Evolutionary conservation across 805 yeast species (phyloP).

Genomic region (Myxozyma monticola): DNA sequence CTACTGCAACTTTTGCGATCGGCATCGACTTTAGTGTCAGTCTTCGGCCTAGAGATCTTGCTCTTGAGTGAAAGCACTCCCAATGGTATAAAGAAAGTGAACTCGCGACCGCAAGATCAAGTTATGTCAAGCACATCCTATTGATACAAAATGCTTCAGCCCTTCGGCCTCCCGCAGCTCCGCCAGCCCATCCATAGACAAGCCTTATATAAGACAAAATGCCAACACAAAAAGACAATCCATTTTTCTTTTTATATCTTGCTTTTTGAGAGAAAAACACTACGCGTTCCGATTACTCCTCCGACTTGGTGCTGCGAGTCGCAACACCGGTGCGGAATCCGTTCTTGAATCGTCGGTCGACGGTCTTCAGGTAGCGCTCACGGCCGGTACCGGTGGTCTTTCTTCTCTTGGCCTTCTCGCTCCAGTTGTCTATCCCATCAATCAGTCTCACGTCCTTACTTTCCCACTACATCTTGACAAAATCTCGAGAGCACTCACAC

Average conservation of each 20-base stretch:
- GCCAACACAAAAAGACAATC: too few species aligned
- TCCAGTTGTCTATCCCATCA: constrained; percentile 76
- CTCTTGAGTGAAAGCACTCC: too few species aligned
- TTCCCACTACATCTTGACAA: neutral
- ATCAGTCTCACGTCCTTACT: neutral
- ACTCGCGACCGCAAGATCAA: too few species aligned
- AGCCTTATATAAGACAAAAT: too few species aligned
- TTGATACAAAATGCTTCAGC: too few species aligned
- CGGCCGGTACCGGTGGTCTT: constrained; percentile 99
- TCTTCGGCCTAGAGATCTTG: too few species aligned
- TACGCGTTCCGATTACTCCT: constrained; percentile 7
- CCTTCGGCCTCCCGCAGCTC: too few species aligned
- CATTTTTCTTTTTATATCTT: neutral
- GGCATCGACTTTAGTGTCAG: too few species aligned
- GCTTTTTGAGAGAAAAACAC: neutral
- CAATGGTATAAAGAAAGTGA: too few species aligned
- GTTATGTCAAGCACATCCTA: too few species aligned
- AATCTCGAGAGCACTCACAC: constrained; percentile 41
- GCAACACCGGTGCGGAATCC: constrained; percentile 87
- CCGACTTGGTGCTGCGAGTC: constrained; percentile 41
- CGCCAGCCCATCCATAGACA: too few species aligned
- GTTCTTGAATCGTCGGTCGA: constrained; percentile 97
- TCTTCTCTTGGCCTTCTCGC: constrained; percentile 98
- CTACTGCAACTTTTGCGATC: too few species aligned
- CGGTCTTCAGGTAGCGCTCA: constrained; percentile 96